A percentile compares a stretch with the other conserved stretches of the same genome.
Evolutionary conservation across 305 asterid genomes (phyloP).

Genomic region (Caryopteris hybrid): DNA sequence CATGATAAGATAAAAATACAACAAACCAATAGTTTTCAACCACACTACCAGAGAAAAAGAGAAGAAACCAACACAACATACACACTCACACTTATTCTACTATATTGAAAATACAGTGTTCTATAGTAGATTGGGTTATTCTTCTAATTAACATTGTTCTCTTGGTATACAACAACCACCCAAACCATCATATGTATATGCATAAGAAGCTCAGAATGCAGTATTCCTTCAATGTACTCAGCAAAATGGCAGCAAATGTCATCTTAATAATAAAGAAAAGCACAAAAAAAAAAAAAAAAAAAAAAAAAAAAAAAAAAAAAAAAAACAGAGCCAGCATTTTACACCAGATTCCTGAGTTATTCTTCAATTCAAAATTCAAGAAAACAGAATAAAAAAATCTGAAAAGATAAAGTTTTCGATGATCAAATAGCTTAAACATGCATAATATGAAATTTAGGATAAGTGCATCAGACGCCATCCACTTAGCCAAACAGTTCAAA

Average conservation of each 20-base stretch:
- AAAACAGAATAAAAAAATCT: background rate
- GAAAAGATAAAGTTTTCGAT: background rate
- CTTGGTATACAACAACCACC: background rate
- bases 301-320: background rate
- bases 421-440: background rate
- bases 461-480: too few species aligned
- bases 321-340: background rate
- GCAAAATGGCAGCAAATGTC: background rate
- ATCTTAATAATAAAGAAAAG: background rate
- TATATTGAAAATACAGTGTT: background rate
- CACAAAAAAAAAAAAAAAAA: background rate
- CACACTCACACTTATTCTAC: background rate
- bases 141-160: background rate
- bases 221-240: background rate
- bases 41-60: background rate
- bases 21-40: background rate
- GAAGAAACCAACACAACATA: background rate
- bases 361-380: background rate
- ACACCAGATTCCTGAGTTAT: background rate
- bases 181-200: background rate
- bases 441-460: background rate
- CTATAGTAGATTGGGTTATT: background rate
- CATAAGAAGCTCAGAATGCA: background rate
- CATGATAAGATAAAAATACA: background rate
- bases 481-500: background rate